Evolutionary conservation across 495 filamentous ascomycete species (phyloP).

Genomic region (Penicillium ochrochloron): DNA sequence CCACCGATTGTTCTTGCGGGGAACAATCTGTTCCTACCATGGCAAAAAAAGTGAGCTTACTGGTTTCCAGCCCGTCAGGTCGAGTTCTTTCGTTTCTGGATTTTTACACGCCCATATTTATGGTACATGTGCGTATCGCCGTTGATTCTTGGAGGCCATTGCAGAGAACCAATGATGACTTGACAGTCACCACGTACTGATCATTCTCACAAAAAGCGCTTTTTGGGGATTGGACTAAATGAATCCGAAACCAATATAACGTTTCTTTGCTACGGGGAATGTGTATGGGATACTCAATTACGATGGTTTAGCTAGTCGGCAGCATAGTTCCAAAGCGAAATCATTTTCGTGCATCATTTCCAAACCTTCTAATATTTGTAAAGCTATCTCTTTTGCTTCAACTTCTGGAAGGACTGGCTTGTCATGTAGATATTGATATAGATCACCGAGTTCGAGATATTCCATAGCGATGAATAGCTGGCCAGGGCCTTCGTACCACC

Average conservation of each 20-base stretch:
- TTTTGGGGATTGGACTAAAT: no score
- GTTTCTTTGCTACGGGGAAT: no score
- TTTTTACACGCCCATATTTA: no score
- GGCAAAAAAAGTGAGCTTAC: not conserved
- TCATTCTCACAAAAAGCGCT: no score
- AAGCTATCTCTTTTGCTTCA: conserved; percentile 40
- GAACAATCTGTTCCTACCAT: not conserved
- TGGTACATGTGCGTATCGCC: no score
- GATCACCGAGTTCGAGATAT: conserved; percentile 29
- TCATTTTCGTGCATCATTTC: conserved; percentile 48
- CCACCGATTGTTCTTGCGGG: not conserved
- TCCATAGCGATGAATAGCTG: conserved; percentile 44
- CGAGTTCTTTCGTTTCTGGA: not conserved
- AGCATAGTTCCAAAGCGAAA: conserved; percentile 26
- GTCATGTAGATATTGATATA: conserved; percentile 13
- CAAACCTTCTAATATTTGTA: conserved; percentile 49
- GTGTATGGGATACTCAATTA: no score
- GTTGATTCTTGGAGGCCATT: no score
- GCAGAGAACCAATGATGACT: no score
- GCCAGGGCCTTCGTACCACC: conserved; percentile 37
- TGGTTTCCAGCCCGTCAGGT: not conserved
- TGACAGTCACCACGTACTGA: no score
- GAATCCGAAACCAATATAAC: no score
- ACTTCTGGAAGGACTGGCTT: conserved; percentile 34
- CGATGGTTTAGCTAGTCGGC: no score